Percentiles rank a stretch among this genome's conserved stretches.
phyloP scores from a whole-genome alignment of 2,329 filamentous ascomycete species.

The Thelonectria blattea region DNA sequence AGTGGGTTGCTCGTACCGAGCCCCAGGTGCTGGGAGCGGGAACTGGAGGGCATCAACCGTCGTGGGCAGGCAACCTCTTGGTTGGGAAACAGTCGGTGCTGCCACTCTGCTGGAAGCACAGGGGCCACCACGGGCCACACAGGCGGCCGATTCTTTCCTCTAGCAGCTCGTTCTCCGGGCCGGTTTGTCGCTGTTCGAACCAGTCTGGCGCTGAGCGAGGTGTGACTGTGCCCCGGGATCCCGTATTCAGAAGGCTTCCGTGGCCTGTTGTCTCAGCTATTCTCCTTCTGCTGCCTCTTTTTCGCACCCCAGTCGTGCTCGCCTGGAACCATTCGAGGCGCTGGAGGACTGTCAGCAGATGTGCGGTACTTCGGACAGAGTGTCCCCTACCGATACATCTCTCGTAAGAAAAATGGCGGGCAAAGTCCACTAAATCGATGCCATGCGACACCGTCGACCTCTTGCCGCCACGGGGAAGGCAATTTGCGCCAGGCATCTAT shows the following conservation, averaged over 20 bases:
- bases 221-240: constrained; percentile 7
- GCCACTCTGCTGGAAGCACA: constrained; percentile 9
- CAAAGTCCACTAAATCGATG: neutral
- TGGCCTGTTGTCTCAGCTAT: constrained; percentile 8
- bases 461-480: neutral
- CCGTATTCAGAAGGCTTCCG: neutral
- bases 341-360: neutral
- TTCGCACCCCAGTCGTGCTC: neutral
- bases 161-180: constrained; percentile 11
- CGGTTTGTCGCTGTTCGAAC: constrained; percentile 1
- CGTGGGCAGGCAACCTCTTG: constrained; percentile 6
- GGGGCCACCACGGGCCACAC: constrained; percentile 12
- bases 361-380: neutral
- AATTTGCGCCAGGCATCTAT: neutral
- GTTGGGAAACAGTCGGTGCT: constrained; percentile 8
- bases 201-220: constrained; percentile 5
- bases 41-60: constrained; percentile 9
- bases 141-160: constrained; percentile 19
- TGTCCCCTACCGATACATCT: neutral
- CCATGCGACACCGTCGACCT: neutral
- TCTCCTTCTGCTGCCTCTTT: neutral
- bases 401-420: neutral
- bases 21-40: constrained; percentile 18
- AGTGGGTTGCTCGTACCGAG: constrained; percentile 17
- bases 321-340: neutral